phyloP scores from a whole-genome alignment of 331 rosid genomes.

The Spiraea crenata region DNA sequence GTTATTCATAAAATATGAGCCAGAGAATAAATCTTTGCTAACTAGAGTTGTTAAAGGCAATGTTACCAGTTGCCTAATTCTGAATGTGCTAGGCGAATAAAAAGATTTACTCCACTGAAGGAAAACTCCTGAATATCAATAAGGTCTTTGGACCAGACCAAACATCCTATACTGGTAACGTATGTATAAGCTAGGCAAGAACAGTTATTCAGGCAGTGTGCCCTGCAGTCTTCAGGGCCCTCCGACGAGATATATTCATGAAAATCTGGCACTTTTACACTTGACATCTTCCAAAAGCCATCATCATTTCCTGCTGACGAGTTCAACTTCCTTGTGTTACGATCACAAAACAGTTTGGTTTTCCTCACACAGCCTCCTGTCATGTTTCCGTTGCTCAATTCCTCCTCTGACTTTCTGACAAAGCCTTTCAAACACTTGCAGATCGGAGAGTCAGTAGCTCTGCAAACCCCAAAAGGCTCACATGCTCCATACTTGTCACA shows the following conservation, averaged over 20 bases:
- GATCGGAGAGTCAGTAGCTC: not conserved
- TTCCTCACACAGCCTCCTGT: slow-evolving; percentile 21
- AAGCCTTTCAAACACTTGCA: slow-evolving; percentile 30
- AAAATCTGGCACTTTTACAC: slow-evolving; percentile 24
- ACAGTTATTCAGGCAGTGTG: slow-evolving; percentile 16
- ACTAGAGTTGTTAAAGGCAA: not conserved
- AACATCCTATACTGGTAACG: slow-evolving; percentile 1
- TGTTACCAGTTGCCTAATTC: slow-evolving; percentile 15
- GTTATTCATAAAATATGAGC: not conserved
- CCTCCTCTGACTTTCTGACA: not conserved
- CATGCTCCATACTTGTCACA: slow-evolving; percentile 23
- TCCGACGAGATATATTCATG: slow-evolving; percentile 1
- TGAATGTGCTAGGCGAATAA: slow-evolving; percentile 13
- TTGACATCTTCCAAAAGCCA: slow-evolving; percentile 13
- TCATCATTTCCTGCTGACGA: not conserved
- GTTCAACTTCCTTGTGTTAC: not conserved
- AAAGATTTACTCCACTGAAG: slow-evolving; percentile 12
- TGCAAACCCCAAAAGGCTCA: slow-evolving; percentile 23
- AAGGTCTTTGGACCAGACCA: not conserved
- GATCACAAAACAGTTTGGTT: slow-evolving; percentile 4
- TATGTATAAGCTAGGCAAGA: slow-evolving; percentile 23
- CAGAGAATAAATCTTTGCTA: not conserved
- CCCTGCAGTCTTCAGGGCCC: not conserved
- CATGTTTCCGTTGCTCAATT: slow-evolving; percentile 23
- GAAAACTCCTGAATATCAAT: slow-evolving; percentile 24